Evolutionary conservation across 2,329 filamentous ascomycete genomes (phyloP).

Genomic region (Diaporthe capsici): DNA sequence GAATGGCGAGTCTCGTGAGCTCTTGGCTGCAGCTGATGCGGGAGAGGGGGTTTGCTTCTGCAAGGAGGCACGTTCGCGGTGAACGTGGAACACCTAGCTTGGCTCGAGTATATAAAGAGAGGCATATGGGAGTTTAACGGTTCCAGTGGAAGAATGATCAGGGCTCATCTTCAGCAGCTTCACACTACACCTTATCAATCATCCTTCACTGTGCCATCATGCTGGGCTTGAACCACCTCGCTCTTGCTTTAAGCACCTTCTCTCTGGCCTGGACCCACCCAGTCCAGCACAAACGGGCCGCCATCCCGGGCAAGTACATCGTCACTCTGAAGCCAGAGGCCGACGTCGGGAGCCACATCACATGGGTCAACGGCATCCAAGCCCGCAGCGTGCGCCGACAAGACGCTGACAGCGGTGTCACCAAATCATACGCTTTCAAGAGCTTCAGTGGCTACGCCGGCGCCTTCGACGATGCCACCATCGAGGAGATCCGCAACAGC

Average conservation of each 20-base stretch:
- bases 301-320: conserved; percentile 34
- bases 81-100: neutral
- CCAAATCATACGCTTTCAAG: conserved; percentile 32
- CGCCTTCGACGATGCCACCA: conserved; percentile 77
- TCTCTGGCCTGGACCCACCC: conserved; percentile 15
- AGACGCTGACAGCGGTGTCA: conserved; percentile 20
- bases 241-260: conserved; percentile 13
- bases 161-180: neutral
- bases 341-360: conserved; percentile 9
- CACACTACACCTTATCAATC: neutral
- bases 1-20: conserved; percentile 27
- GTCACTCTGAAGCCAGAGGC: conserved; percentile 29
- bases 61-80: neutral
- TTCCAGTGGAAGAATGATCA: too few species aligned
- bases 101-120: conserved; percentile 18
- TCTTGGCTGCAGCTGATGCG: conserved; percentile 23
- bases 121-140: neutral
- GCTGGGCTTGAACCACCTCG: conserved; percentile 28
- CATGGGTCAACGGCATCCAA: conserved; percentile 31
- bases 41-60: conserved; percentile 15
- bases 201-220: neutral
- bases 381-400: conserved; percentile 23
- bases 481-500: conserved; percentile 86
- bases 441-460: conserved; percentile 36
- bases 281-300: conserved; percentile 6